These are phyloP conservation scores for Candida ulmi DNA, from an alignment of 805 yeast genomes.

Conservation along the genomic window DNA sequence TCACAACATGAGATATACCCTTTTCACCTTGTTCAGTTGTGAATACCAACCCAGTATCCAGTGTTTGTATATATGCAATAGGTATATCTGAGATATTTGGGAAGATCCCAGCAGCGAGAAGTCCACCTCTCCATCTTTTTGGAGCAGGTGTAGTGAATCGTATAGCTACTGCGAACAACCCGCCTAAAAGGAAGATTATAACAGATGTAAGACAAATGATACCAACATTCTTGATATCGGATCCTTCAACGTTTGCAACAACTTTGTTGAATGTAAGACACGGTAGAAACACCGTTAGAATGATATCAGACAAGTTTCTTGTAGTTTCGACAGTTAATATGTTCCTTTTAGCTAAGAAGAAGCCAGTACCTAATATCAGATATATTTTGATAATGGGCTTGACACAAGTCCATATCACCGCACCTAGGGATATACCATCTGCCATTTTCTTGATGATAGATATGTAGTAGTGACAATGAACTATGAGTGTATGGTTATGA, in stretches of 20 bases:
- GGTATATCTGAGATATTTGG: conserved; percentile 83
- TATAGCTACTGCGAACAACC: conserved; percentile 30
- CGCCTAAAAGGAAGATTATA: conserved; percentile 41
- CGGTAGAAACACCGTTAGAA: conserved; percentile 67
- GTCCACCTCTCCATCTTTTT: conserved; percentile 70
- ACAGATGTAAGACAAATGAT: conserved; percentile 47
- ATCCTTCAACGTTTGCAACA: conserved; percentile 57
- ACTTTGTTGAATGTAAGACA: conserved; percentile 71
- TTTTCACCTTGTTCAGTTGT: conserved; percentile 47
- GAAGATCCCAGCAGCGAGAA: conserved; percentile 64
- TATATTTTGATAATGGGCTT: conserved; percentile 87
- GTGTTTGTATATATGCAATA: conserved; percentile 73
- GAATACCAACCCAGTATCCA: conserved; percentile 57
- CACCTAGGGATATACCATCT: conserved; percentile 37
- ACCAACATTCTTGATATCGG: conserved; percentile 68
- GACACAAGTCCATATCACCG: conserved; percentile 68
- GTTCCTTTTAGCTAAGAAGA: conserved; percentile 53
- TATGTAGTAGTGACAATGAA: too few relatives aligned
- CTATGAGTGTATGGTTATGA: too few relatives aligned
- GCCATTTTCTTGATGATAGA: too few relatives aligned
- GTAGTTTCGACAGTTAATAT: conserved; percentile 63
- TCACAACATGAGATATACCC: conserved; percentile 79
- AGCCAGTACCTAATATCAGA: conserved; percentile 64
- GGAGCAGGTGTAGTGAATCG: conserved; percentile 54
- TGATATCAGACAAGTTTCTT: conserved; percentile 61